Evolutionary conservation across 208 protist genomes (phyloP).

Genomic region (Trypanosomatidae sp.): DNA sequence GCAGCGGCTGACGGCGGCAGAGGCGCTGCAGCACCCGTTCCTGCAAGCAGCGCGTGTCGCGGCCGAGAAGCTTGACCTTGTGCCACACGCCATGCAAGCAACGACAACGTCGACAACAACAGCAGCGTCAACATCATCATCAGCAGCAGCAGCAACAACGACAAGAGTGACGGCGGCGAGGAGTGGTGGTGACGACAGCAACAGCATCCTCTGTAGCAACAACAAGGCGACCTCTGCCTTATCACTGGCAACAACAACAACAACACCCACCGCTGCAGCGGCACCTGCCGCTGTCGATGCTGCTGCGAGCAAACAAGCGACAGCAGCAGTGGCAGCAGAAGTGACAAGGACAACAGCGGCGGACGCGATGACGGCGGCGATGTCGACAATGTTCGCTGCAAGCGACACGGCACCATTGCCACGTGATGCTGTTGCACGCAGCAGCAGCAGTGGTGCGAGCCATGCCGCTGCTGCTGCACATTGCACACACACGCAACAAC

Average conservation of each 20-base stretch:
- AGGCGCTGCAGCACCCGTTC: conserved; percentile 59
- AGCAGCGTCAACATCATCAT: background rate
- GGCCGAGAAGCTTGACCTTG: conserved; percentile 35
- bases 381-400: no score
- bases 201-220: background rate
- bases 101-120: background rate
- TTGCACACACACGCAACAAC: no score
- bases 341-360: background rate
- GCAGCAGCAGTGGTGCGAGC: no score
- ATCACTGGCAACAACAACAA: background rate
- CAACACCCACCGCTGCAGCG: background rate
- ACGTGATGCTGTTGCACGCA: no score
- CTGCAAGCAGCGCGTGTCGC: conserved; percentile 17
- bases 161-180: background rate
- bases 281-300: background rate
- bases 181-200: background rate
- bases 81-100: conserved; percentile 10
- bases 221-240: no score
- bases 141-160: background rate
- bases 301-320: background rate
- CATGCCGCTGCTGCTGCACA: no score
- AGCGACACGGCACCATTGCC: no score
- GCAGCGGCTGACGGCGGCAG: conserved; percentile 21
- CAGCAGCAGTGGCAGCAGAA: background rate
- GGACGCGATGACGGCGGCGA: background rate